These are phyloP conservation scores for Rhizopus microsporus DNA, from an alignment of 371 early-diverging fungal species.

Conservation along the genomic window DNA sequence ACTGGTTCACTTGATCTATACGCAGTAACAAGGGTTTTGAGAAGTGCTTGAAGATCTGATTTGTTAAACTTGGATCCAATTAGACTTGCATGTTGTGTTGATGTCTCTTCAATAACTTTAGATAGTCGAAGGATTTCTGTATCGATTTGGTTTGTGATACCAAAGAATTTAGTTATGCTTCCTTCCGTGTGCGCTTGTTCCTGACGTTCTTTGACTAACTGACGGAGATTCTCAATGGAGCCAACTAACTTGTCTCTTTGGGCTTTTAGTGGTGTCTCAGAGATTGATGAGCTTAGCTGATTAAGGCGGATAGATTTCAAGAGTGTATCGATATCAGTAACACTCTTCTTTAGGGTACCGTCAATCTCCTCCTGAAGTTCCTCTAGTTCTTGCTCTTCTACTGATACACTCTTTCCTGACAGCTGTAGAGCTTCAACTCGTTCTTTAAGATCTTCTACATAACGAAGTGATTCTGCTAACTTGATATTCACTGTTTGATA, in stretches of 20 bases:
- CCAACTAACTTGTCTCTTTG: conserved; percentile 34
- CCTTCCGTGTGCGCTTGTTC: conserved; percentile 46
- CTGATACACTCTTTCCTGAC: conserved; percentile 37
- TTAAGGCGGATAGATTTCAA: conserved; percentile 12
- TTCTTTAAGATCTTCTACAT: conserved; percentile 43
- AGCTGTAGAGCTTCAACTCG: conserved; percentile 45
- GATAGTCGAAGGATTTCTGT: conserved; percentile 32
- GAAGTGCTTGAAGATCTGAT: conserved; percentile 49
- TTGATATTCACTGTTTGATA: conserved; percentile 35
- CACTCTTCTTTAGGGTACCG: conserved; percentile 27
- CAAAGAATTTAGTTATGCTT: conserved; percentile 45
- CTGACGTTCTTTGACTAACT: conserved; percentile 35
- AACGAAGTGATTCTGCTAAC: conserved; percentile 42
- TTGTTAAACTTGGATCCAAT: conserved; percentile 42
- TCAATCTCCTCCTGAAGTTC: conserved; percentile 43
- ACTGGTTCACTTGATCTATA: conserved; percentile 35
- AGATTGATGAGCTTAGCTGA: conserved; percentile 15
- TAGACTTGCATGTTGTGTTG: conserved; percentile 38
- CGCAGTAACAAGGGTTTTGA: conserved; percentile 36
- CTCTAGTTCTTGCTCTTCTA: conserved; percentile 46
- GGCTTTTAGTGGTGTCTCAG: conserved; percentile 34
- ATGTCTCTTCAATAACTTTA: conserved; percentile 33
- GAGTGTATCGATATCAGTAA: conserved; percentile 34
- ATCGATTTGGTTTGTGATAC: conserved; percentile 47
- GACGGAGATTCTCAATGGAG: conserved; percentile 36